Evolutionary conservation across 1,284 basidiomycete species (phyloP), one percentile per base, ranked within the genome.

Genomic region (Sutorius eximius): DNA sequence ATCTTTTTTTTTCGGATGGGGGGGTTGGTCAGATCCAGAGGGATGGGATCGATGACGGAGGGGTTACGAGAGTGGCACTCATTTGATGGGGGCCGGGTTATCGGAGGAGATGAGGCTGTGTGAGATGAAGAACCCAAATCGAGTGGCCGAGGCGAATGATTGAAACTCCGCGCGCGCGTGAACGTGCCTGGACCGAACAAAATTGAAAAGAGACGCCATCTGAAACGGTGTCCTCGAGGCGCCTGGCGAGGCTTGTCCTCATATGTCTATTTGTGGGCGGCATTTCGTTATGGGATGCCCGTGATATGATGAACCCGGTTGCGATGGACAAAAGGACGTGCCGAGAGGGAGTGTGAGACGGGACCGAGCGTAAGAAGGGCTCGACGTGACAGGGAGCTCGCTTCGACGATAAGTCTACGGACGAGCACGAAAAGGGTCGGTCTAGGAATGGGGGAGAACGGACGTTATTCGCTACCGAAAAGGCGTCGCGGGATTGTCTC

Each of bases 391-490:
- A 58, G 18, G 33, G 32, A 7, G 36, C 2, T 49, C 47, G 57
- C 61, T 64, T 66, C 65, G 55, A 56, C 52, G 64, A 7, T 65
- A 62, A 34, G 24, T 61, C 11, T 49, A 18, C 44, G 49, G 44
- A 59, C 33, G 49, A 53, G 57, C 49, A 48, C 49, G 42, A 49
- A 48, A 22, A 48, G 49, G 34, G 56, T 20, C 36, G 13, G 36
- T 24, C 43, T 18, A 24, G 38, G 50, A 51, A 38, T 12, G 37
- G 38, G 29, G 49, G 18, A 57, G 61, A 65, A 16, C 58, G 62
- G 63, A 50, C 71, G 66, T 58, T 70, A 65, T 73, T 76, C 74
- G 73, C 74, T 70, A 66, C 70, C 71, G 73, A 71, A 50, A 62
- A 57, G 66, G 67, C 45, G 56, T 63, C 68, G 59, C 56, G 53